phyloP scores from a whole-genome alignment of 805 yeast genomes.

The Kodamaea leandrae region DNA sequence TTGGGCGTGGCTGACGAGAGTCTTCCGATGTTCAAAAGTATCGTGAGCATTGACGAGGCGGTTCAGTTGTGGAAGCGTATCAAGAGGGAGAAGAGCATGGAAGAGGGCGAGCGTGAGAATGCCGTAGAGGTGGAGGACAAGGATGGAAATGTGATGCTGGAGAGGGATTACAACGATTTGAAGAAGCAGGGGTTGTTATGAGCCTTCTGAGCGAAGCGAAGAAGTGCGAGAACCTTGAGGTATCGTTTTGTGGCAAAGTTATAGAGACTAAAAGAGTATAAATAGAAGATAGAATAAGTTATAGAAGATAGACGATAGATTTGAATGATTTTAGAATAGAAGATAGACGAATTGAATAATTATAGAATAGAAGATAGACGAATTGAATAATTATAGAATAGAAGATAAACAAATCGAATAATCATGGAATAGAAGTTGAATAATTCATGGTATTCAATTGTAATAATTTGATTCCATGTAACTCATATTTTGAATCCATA shows the following conservation, averaged over 20 bases:
- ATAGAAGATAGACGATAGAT: too few species aligned
- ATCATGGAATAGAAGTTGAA: too few species aligned
- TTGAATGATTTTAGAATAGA: too few species aligned
- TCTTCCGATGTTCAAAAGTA: constrained; percentile 53
- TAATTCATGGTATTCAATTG: too few species aligned
- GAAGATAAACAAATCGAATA: too few species aligned
- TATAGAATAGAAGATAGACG: too few species aligned
- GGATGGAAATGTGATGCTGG: constrained; percentile 89
- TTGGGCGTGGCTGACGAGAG: constrained; percentile 62
- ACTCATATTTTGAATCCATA: too few species aligned
- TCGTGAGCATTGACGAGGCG: constrained; percentile 70
- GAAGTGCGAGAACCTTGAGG: background rate
- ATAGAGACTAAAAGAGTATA: too few species aligned
- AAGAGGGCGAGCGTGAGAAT: constrained; percentile 45
- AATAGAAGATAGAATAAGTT: too few species aligned
- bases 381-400: too few species aligned
- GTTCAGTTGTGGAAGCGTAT: constrained; percentile 51
- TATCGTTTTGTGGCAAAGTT: background rate
- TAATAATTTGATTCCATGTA: too few species aligned
- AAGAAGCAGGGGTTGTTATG: constrained; percentile 82
- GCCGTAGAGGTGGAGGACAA: constrained; percentile 85
- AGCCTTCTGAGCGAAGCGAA: constrained; percentile 2
- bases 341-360: too few species aligned
- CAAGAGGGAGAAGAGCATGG: constrained; percentile 32
- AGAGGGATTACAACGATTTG: constrained; percentile 76